These are phyloP conservation scores for Arthrobotrys iridis DNA, from an alignment of 2,329 filamentous ascomycete species.

Conservation along the genomic window DNA sequence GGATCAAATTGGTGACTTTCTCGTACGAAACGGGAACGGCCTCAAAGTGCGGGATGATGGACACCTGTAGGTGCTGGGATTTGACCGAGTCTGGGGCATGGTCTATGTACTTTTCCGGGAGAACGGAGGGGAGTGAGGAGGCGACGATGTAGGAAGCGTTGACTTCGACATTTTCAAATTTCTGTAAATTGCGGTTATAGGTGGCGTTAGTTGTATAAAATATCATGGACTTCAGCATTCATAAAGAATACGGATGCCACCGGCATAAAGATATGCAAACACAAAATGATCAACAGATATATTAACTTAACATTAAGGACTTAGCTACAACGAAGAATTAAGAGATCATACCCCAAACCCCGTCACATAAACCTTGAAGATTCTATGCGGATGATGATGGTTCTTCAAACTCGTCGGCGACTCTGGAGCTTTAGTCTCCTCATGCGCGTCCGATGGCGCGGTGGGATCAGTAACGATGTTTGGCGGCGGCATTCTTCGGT, in stretches of 20 bases:
- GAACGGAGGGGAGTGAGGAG: conserved; percentile 29
- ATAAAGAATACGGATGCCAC: too few species aligned
- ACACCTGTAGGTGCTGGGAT: conserved; percentile 31
- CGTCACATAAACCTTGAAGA: conserved; percentile 51
- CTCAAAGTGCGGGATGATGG: conserved; percentile 29
- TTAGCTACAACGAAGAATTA: too few species aligned
- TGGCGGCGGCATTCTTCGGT: conserved; percentile 28
- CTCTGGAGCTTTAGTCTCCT: background rate
- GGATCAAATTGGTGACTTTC: conserved; percentile 30
- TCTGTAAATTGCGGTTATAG: background rate
- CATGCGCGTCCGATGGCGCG: background rate
- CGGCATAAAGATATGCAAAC: too few species aligned
- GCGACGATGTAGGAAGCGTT: conserved; percentile 51
- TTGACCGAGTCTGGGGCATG: conserved; percentile 22
- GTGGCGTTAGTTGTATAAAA: background rate
- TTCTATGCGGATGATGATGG: conserved; percentile 36
- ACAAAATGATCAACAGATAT: too few species aligned
- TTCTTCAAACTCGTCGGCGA: conserved; percentile 6
- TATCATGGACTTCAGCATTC: too few species aligned
- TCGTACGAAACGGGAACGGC: conserved; percentile 35
- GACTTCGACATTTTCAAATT: conserved; percentile 18
- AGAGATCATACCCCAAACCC: conserved; percentile 35
- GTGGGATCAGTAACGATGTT: background rate
- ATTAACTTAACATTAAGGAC: too few species aligned
- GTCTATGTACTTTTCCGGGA: conserved; percentile 37